These are phyloP conservation scores for Cercis canadensis DNA, from an alignment of 306 rosid species.

Conservation along the genomic window DNA sequence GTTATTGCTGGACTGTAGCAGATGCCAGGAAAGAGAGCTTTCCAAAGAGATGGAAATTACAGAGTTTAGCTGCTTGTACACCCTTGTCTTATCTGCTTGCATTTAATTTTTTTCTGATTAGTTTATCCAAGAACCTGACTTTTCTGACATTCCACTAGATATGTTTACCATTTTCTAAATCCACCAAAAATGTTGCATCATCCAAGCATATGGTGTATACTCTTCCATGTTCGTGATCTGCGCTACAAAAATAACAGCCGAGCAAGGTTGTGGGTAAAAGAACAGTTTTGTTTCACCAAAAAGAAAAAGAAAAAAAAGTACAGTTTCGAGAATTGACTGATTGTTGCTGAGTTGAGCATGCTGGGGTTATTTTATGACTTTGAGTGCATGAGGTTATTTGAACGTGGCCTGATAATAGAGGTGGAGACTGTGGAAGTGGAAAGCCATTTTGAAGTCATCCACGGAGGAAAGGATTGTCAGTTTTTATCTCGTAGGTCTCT, in stretches of 20 bases:
- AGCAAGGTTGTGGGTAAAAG: too few relatives aligned
- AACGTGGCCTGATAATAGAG: conserved; percentile 27
- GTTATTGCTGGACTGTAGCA: conserved; percentile 13
- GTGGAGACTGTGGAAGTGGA: conserved; percentile 15
- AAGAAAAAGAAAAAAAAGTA: background rate
- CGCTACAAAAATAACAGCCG: background rate
- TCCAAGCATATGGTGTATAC: too few relatives aligned
- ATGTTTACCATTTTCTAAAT: background rate
- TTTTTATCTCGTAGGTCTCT: conserved; percentile 5
- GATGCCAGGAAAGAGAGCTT: conserved; percentile 23
- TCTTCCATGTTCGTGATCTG: background rate
- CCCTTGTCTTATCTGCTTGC: conserved; percentile 29
- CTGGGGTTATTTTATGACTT: conserved; percentile 18
- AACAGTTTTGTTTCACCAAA: background rate
- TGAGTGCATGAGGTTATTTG: conserved; percentile 28
- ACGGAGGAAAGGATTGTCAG: conserved; percentile 46
- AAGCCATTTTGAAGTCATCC: conserved; percentile 39
- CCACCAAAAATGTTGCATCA: background rate
- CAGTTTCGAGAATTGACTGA: conserved; percentile 12
- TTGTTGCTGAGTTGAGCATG: background rate
- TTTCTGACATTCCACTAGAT: conserved; percentile 27
- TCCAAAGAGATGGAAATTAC: background rate
- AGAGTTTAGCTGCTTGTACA: background rate
- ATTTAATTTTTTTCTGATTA: conserved; percentile 28
- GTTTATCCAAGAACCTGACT: conserved; percentile 25